Evolutionary conservation across 352 stramenopile species (phyloP), one percentile per base, ranked within the genome.

Genomic region (Phytophthora meadii): DNA sequence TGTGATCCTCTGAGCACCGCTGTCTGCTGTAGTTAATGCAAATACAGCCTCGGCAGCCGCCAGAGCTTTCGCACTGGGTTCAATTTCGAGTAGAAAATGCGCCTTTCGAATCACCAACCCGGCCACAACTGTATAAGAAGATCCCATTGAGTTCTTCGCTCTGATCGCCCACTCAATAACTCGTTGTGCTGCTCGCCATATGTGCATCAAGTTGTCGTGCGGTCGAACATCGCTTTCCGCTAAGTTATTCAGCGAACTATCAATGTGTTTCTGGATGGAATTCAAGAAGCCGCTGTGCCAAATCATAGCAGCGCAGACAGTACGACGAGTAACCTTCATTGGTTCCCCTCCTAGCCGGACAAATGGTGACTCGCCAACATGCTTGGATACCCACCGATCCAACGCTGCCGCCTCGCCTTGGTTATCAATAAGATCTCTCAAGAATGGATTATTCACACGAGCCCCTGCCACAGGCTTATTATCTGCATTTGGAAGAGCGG

Each of bases 101-200:
- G 88, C 89, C 53, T 95, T 96, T 12, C 81, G 77, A 56, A 95
- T 92, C 6, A 97, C 78, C 30, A 94, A 62, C 24, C 77, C 85
- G 9, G 89, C 89, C 11, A 97, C 68, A 14, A 94, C 73, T 14
- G 79, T 74, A 50, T 97, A 97, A 1, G 87, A 93, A 14, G 83
- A 94, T 5, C 85, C 87, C 77, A 92, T 94, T 17, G 87, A 91
- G 49, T 97, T 94, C 55, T 97, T 97, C 11, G 86, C 84, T 32
- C 89, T 82, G 48, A 97, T 94, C 22, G 81, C 88, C 89, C 89
- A 97, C 57, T 96, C 89, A 32, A 95, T 92, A 14, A 97, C 88
- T 27, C 89, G 76, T 45, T 97, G 89, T 9, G 89, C 79, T 30
- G 89, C 86, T 41, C 89, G 79, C 89, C 89, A 97, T n/a, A 96